Conservation (phyloP, 2,329 filamentous ascomycete genomes). For the Arthroderma uncinatum region DNA sequence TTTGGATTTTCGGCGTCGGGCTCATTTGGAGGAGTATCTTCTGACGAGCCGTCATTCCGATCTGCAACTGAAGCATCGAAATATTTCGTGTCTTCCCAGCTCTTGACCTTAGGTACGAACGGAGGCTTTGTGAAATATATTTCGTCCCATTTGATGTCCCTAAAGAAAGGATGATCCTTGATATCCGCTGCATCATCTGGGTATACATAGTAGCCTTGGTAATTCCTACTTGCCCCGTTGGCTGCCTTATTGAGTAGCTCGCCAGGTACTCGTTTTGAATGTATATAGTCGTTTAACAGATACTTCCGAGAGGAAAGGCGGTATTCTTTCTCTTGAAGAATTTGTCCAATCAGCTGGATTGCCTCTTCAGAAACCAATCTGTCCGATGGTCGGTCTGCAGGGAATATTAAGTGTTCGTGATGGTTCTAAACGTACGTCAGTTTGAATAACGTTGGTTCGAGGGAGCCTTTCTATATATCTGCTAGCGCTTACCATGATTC, state of each 20-base stretch:
- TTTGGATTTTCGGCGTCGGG: slow-evolving; percentile 2
- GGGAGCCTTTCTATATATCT: background rate
- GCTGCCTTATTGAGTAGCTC: slow-evolving; percentile 24
- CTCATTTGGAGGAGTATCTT: background rate
- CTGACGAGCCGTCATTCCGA: background rate
- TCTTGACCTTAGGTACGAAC: slow-evolving; percentile 62
- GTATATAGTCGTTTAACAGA: slow-evolving; percentile 49
- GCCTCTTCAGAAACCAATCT: slow-evolving; percentile 56
- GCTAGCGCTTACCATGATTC: slow-evolving; percentile 53
- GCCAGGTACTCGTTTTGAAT: slow-evolving; percentile 22
- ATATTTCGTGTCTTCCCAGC: slow-evolving; percentile 68
- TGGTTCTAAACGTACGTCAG: slow-evolving; percentile 46
- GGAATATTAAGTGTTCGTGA: slow-evolving; percentile 58
- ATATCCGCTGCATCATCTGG: slow-evolving; percentile 79
- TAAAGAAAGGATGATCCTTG: slow-evolving; percentile 80
- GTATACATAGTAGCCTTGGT: slow-evolving; percentile 57
- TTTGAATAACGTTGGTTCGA: background rate
- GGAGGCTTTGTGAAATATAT: slow-evolving; percentile 62
- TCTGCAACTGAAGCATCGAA: slow-evolving; percentile 47
- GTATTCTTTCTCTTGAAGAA: slow-evolving; percentile 62
- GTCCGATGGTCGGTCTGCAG: slow-evolving; percentile 43
- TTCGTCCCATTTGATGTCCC: slow-evolving; percentile 63
- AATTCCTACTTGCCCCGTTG: slow-evolving; percentile 27
- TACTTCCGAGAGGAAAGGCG: slow-evolving; percentile 71
- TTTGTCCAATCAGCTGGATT: slow-evolving; percentile 60